Evolutionary conservation across 176 grass and related monocot genomes (phyloP), one percentile per base, ranked within the genome.

Genomic region (Bromus sterilis): DNA sequence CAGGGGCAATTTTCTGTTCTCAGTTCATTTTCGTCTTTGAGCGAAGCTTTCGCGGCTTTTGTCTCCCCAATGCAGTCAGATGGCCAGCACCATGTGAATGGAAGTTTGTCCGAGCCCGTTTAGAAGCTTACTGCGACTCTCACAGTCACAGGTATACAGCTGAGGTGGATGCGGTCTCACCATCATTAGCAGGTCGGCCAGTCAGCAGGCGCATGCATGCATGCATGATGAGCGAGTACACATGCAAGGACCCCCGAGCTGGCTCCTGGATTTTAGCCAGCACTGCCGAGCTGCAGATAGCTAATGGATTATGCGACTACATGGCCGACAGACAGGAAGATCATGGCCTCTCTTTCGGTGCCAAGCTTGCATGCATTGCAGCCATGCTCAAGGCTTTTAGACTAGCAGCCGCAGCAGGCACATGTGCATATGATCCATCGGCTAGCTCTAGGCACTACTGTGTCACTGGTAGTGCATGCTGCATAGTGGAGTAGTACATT

Each of bases 181-280:
- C 78, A 82, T 89, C 83, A 89, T 86, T 74, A 86, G 87, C 73
- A 48, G 69, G 41, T 1, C 30, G 60, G 60, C 60, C 60, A 64
- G 61, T 16, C 40, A 12, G 33, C 20, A 36, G 64, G 53, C 64
- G 59, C 35, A 53, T 51, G 46, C 46, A 51, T 48, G 70, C 81
- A 33, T 49, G 78, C 71, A 85, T 71, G 82, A 62, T 71, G 82
- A 77, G 21, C 30, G 55, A 82, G 80, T 82, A 68, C 63, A 29
- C 23, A 59, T 60, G 67, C 66, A 55, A 77, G 33, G 64, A 78
- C 57, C 39, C 3, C 67, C 35, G 37, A 68, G 39, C 77, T 39
- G 73, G 15, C 41, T 61, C 20, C 14, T 43, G 37, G 83, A 46
- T 49, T 53, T 68, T 46, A 72, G 56, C n/a, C 83, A 20, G 35